Evolutionary conservation across 257 asterid genomes (phyloP), one percentile per base, ranked within the genome.

Genomic region (Solanum corneliomulleri): DNA sequence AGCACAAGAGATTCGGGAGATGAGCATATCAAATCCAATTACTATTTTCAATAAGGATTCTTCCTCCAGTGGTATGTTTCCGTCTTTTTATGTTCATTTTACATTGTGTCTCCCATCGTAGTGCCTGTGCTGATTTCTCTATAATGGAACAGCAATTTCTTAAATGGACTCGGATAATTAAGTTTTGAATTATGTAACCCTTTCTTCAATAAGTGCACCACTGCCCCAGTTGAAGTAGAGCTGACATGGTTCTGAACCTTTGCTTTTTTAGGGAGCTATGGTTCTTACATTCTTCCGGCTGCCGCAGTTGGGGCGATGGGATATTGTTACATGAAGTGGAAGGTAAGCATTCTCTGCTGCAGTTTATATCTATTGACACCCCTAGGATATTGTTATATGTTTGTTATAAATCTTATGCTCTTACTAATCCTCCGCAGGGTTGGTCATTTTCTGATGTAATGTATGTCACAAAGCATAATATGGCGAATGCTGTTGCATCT

Each of bases 231-330:
- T 81, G 70, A 52, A 47, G 15, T 80, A 81, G 45, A 31, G 45
- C 3, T 49, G 85, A 31, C 45, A 31, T 49, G 29, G 44, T 29
- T 80, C 49, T 29, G 69, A 31, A 7, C 47, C 88, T 88, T 90
- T 84, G 86, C 84, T 87, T 84, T 33, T 39, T 20, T 91, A 94
- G 98, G 95, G 83, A 84, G 95, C 92, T 93, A 89, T 86, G 91
- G 91, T 64, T 95, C 98, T 76, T 95, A 94, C 89, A 88, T 95
- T 87, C 90, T 95, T 91, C 98, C 98, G 70, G 92, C 95, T 85
- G 97, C 98, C 64, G 98, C 98, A 86, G 84, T 94, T 82, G 97
- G 98, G 87, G 96, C 97, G n/a, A 86, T 91, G 95, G 98, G 98
- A 82, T 93, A 92, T 89, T 95, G 97, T 86, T 95, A 94, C 93